Base-by-base conservation (phyloP, 495 filamentous ascomycete genomes). In the Neurospora sp. region DNA sequence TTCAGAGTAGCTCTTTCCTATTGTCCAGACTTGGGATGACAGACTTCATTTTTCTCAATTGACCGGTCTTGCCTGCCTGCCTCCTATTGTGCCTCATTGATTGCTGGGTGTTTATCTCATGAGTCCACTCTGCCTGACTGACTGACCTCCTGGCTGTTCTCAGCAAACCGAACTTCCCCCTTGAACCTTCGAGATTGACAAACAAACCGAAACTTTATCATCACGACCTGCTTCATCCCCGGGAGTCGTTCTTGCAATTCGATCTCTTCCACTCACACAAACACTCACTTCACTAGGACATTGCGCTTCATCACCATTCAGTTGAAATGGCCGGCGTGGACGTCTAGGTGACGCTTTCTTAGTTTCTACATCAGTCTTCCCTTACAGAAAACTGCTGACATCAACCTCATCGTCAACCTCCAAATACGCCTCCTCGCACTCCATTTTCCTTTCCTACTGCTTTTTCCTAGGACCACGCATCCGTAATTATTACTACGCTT, bases 401-500 rank as follows among this genome's bases (percentile, higher is more conserved):
- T 61, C 53, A 35, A 61, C 27, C 27, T 61, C 53, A 61, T 61
- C 27, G 27, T 5, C 27, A 61, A 61, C 53, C 53, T 35, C 53
- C 53, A 61, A 61, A 61, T 35, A 61, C 53, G 53, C 27, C 53
- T 9, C 12, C 7, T 35, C 27, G 27, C 12, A 35, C 27, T 61
- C 53, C 53, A 61, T 61, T 31, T 61, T 35, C 53, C 35, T 18
- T 61, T 61, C 53, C 53, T 61, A 16, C 53, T 31, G 53, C 22
- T 61, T 61, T 22, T 61, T 35, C 53, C 53, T 61, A 61, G 53
- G 27, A 61, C 18, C 53, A 61, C 53, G 14, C 53, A 61, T 61
- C 22, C 70, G 70, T 16, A 71, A 71, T 37, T 71, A 71, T 71
- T 22, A 71, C 70, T 71, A 53, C 70, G 70, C 48, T 71, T 38